Evolutionary conservation across 371 early-diverging fungal genomes (phyloP), one percentile per base, ranked within the genome.

Genomic region (Mortierella sp.): DNA sequence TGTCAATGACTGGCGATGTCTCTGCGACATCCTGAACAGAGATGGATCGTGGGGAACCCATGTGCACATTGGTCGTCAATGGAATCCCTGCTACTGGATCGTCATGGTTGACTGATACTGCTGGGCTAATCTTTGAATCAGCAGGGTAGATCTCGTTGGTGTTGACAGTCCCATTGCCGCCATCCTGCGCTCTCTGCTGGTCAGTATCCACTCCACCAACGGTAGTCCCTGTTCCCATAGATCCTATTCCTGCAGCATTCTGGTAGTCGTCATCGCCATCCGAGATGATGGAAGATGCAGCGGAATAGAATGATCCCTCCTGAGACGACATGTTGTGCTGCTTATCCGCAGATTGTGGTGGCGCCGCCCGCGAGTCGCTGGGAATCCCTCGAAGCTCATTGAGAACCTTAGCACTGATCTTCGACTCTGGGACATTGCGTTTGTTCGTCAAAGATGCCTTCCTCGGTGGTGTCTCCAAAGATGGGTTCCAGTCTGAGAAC

Each of bases 401-500:
- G 8, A 84, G 70, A 21, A 84, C 45, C 8, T 34, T 71, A 0
- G 70, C 77, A 8, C 71, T 76, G 63, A 76, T 52, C n/a, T 48
- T 47, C 16, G 47, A 44, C 24, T 75, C 60, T 54, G n/a, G 19
- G 0, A 42, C 24, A 8, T 73, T 54, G 19, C 28, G 7, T 6
- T 73, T 63, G 11, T 58, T 54, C 0, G 24, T 50, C 26, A 52
- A 26, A 3, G 44, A 28, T 0, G 14, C 45, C 13, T 75, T 73
- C 28, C 80, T 74, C 50, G 85, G 85, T 8, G 85, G 85, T 3
- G 85, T 84, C 70, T 84, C 85, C n/a, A 84, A 28, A 19, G 76
- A 73, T 4, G 73, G 21, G 0, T 81, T 81, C 85, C 85, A 84
- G 1, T 73, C 85, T 21, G 52, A 55, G 10, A 76, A 55, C 11